Base-by-base conservation (phyloP, 2,329 filamentous ascomycete genomes). In the Fusarium gaditjirri region DNA sequence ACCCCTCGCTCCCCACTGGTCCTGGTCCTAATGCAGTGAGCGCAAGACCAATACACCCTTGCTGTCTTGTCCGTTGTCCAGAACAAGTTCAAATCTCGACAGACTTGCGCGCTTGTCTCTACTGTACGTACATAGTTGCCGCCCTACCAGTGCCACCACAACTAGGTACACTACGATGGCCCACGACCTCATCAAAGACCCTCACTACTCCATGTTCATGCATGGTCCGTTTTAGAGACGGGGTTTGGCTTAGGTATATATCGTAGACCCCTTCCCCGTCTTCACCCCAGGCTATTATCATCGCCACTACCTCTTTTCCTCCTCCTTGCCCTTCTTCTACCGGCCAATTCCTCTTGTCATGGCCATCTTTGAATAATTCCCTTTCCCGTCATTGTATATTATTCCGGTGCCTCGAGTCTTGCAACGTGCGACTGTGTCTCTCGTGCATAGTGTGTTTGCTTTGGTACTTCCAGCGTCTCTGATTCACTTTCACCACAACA, bases 201-300 rank as follows among this genome's bases (percentile, higher is more conserved):
- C 79, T 80, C 78, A 75, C 70, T 76, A 79, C 79, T 80, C 80
- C 79, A 81, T 81, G 78, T 76, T 77, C 79, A 80, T 81, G 80
- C 80, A 81, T 79, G 77, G 77, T 72, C 77, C 72, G 67, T 75
- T 72, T 75, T 70, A 68, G 62, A 62, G 72, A 76, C 65, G 70
- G 68, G 69, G 65, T 73, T 73, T 72, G 70, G 68, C 66, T 70
- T 73, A 72, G 72, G 75, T 86, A 85, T 86, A 86, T 86, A 86
- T 85, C 82, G 80, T 80, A 81, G 80, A 79, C 79, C 81, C 77
- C 78, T 81, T 81, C 81, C 80, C 80, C 77, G 77, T 73, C 77
- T 76, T 77, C 74, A 75, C 77, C 76, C 68, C 66, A 67, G 53
- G 64, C 68, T 61, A 53, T 63, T 75, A 74, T 74, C 76, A 75